Base-by-base conservation (phyloP, 768 basidiomycete genomes). In the Mycena epipterygia region DNA sequence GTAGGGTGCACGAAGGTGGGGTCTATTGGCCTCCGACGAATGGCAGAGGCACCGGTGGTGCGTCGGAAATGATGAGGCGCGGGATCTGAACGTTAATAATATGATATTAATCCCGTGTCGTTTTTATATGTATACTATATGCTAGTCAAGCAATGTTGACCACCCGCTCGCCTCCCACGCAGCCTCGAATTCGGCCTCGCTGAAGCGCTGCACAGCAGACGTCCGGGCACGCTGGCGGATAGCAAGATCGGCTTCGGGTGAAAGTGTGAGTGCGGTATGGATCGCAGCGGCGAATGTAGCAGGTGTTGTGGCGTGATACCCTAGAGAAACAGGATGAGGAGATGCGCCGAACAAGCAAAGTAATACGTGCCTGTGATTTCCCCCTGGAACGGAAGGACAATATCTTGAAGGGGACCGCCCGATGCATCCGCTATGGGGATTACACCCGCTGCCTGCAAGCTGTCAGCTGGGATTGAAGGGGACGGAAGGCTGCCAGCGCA, bases 341-440 rank as follows among this genome's bases (percentile, higher is more conserved):
- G 46, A 30, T 25, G 33, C 9, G 21, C 32, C n/a, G 59, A 33
- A 63, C 55, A 25, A 37, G 27, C 46, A 21, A 21, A 49, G 35
- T 9, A 48, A 39, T 61, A 57, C 78, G 56, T 64, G 90, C 93
- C 92, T 67, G 95, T 96, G 11, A 84, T 86, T 76, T 91, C 80
- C 39, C 90, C 90, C 8, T 91, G 80, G 77, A 88, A 89, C 0
- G 95, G 95, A 2, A 95, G 90, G 52, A 98, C 90, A 65, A 99
- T 98, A 78, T 99, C 98, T 64, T 90, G 87, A 27, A 96, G 79
- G 0, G 97, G 97, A 0, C 97, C 97, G 3, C 95, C 98, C 0
- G 96, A 98, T 1, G 94, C 94, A 77, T 99, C 96, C 0, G 93
- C 90, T 5, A 99, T 90, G 0, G 96, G 95, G 17, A 98, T 94